Evolutionary conservation across 2,329 filamentous ascomycete species (phyloP), one percentile per base, ranked within the genome.

Genomic region (Xylariales sp.): DNA sequence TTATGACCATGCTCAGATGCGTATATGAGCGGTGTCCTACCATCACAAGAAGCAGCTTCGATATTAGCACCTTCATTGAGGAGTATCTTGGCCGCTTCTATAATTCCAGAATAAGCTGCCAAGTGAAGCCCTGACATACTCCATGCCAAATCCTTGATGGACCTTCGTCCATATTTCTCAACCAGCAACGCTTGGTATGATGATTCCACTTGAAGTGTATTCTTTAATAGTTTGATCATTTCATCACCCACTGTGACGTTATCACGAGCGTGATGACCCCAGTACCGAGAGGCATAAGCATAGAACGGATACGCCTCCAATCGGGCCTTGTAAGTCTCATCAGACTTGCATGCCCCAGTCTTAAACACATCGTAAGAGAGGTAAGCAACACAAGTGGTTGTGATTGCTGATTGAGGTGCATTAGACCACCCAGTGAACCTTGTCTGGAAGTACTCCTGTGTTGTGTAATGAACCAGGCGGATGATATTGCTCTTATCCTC

Each of bases 391-490:
- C 63, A 70, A 5, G 41, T 48, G 5, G 27, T 36, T 1, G 50
- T 36, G 8, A 69, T 54, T 4, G 56, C 16, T 0, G 2, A 11
- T 7, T 64, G 40, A 0, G 54, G 55, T 23, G 51, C 17, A 0
- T 52, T 53, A 37, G 70, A 59, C 51, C 57, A 63, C 5, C 31
- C 16, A 0, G 6, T 24, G 10, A 40, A 31, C 1, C 45, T 60
- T 11, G 41, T 33, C 14, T 63, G 52, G 29, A 73, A 60, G 44
- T 67, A 74, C 27, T 70, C 59, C 29, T 70, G 62, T 2, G 66
- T 55, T 0, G 69, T 72, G 38, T 67, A 66, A 43, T 74, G 68
- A 4, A 69, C 63, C 0, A 72, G 43, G 4, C 64, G 56, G 10
- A 34, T 14, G 15, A 34, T 34, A 14, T 25, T 16, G 14, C 20